Evolutionary conservation across 2,329 filamentous ascomycete genomes (phyloP).

Genomic region (Lasiodiplodia citricola): DNA sequence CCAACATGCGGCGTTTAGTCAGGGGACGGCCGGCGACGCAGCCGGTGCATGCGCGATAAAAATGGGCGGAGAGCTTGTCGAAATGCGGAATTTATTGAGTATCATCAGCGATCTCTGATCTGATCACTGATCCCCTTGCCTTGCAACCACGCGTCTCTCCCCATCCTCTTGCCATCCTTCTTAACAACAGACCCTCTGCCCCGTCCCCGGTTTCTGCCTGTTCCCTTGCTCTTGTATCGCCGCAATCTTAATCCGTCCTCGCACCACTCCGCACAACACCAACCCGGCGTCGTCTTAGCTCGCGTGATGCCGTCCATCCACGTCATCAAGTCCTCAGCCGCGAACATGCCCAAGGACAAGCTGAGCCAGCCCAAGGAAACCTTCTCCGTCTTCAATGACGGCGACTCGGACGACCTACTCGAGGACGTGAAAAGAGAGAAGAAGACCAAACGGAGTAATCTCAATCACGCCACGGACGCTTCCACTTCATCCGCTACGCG

Average conservation of each 20-base stretch:
- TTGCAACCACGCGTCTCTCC: not conserved
- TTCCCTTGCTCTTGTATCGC: not conserved
- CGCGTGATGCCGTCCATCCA: conserved; percentile 14
- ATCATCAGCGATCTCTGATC: not conserved
- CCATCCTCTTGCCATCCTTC: not conserved
- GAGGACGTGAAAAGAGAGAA: conserved; percentile 19
- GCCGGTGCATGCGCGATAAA: conserved; percentile 4
- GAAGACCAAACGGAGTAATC: not conserved
- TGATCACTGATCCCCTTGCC: not conserved
- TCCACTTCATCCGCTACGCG: not conserved
- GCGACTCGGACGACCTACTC: conserved; percentile 20
- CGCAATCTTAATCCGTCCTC: not conserved
- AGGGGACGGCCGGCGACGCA: not conserved
- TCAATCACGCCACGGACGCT: not conserved
- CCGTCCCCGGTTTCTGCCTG: not conserved
- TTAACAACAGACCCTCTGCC: not conserved
- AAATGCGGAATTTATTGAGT: not conserved
- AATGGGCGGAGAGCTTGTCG: not conserved
- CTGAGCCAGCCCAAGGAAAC: conserved; percentile 21
- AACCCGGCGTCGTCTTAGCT: not conserved
- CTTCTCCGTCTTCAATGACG: conserved; percentile 23
- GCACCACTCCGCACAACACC: too few relatives aligned
- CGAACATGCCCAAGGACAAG: conserved; percentile 15
- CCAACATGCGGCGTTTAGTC: conserved; percentile 7
- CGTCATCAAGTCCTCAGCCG: conserved; percentile 18